Evolutionary conservation across 345 rosid species (phyloP).

Genomic region (Sapria himalayana): DNA sequence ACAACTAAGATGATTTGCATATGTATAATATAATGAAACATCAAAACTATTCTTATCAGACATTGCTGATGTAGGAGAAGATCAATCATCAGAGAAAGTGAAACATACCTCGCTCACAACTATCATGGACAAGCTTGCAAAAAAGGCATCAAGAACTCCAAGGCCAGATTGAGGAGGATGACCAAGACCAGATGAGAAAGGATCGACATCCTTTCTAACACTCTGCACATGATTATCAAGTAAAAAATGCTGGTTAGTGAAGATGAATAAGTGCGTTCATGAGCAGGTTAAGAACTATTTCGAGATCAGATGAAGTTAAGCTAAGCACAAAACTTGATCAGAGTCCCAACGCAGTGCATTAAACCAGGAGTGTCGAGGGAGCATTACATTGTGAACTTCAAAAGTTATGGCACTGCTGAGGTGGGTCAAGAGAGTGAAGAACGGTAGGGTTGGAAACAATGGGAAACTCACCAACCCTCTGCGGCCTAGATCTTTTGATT

Average conservation of each 20-base stretch:
- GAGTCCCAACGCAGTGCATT: background rate
- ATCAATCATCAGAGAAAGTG: background rate
- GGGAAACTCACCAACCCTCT: constrained; percentile 56
- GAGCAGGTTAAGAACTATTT: background rate
- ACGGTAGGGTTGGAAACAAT: too few relatives aligned
- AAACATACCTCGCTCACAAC: constrained; percentile 78
- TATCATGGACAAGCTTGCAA: constrained; percentile 87
- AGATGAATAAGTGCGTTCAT: too few relatives aligned
- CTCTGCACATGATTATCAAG: constrained; percentile 19
- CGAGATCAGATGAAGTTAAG: background rate
- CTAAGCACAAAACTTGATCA: background rate
- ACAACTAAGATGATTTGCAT: too few relatives aligned
- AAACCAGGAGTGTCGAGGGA: constrained; percentile 1
- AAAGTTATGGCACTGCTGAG: too few relatives aligned
- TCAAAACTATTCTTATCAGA: too few relatives aligned
- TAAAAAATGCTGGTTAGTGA: background rate
- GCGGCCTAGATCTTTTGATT: constrained; percentile 65
- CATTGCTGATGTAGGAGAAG: too few relatives aligned
- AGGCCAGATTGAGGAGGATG: constrained; percentile 49
- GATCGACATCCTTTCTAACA: constrained; percentile 14
- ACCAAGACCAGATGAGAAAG: constrained; percentile 29
- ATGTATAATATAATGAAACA: too few relatives aligned
- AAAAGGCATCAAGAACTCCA: constrained; percentile 76
- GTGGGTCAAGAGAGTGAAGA: too few relatives aligned
- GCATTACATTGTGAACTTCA: background rate